A percentile compares a stretch with the other conserved stretches of the same genome.
phyloP scores from a whole-genome alignment of 2,329 filamentous ascomycete species.

The Xylariaceae sp. region DNA sequence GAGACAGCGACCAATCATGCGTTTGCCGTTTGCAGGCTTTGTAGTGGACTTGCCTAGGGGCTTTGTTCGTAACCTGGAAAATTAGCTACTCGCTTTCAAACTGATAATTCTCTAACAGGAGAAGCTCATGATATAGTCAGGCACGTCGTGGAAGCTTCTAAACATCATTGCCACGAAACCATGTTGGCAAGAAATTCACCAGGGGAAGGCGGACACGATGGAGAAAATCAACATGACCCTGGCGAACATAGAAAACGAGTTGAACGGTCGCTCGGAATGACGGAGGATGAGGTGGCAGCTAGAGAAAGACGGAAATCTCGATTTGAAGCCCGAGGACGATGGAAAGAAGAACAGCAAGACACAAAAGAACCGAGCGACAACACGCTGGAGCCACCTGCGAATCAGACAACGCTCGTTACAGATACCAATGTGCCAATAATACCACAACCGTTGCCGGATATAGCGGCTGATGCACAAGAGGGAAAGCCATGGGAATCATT shows the following conservation, averaged over 20 bases:
- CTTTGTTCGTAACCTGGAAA: slow-evolving; percentile 16
- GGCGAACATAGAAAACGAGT: slow-evolving; percentile 4
- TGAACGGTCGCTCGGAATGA: slow-evolving; percentile 19
- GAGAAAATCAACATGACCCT: not conserved
- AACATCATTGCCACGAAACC: not conserved
- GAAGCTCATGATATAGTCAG: not conserved
- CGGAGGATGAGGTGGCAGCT: slow-evolving; percentile 21
- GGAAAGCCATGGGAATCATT: slow-evolving; percentile 29
- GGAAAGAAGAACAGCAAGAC: not conserved
- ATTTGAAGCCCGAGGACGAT: slow-evolving; percentile 7
- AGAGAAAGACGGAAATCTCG: slow-evolving; percentile 19
- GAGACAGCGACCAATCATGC: slow-evolving; percentile 19
- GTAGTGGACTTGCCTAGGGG: slow-evolving; percentile 3
- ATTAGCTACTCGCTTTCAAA: slow-evolving; percentile 1
- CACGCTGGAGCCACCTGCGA: not conserved
- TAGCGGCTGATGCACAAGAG: not conserved
- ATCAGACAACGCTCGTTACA: slow-evolving; percentile 1
- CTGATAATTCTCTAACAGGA: not conserved
- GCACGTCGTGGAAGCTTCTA: not conserved
- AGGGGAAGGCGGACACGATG: not conserved
- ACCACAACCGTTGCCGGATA: not conserved
- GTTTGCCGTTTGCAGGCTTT: slow-evolving; percentile 26
- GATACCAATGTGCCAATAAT: not conserved
- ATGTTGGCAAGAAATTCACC: slow-evolving; percentile 9
- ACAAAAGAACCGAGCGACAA: slow-evolving; percentile 4